Evolutionary conservation across 129 eudicot species (phyloP), one percentile per base, ranked within the genome.

Genomic region (Tanacetum coccineum): DNA sequence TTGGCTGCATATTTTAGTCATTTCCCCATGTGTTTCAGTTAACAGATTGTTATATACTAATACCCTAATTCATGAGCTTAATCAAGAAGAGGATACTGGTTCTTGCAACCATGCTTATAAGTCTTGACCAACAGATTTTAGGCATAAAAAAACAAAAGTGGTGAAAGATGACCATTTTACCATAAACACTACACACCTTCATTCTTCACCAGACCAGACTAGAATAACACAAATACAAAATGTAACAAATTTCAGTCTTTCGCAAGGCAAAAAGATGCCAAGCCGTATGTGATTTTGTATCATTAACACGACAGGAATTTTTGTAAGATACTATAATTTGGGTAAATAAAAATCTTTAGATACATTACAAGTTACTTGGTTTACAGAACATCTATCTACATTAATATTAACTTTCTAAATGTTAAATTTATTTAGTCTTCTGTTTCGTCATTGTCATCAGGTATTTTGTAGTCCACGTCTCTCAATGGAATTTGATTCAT

Each of bases 401-500:
- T 44, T 55, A 17, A 68, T 52, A 74, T 62, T 48, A 30, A 9
- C n/a, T 48, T 54, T 66, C 21, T 74, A 52, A 21, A 46, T 0
- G 57, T 76, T 57, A 73, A 73, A 36, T 36, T 36, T 39, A 28
- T 64, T 70, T 60, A 80, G 13, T 75, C 42, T 66, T 65, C 26
- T 26, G 32, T 19, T 66, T 53, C 66, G 1, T 70, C 59, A 11
- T 57, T 64, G 2, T 72, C 65, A 13, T 70, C 80, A 0, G 13
- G 63, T n/a, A 59, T 78, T 28, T 81, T 54, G 39, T 59, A 66
- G 48, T 76, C 80, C 0, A 64, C 65, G 7, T 84, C 80, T 4
- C 1, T 68, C 22, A 28, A 26, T 13, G 81, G 77, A 18, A 13
- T 59, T 69, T 80, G 91, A 76, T 86, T 78, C 84, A 93, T 80